These are phyloP conservation scores for Abrus precatorius DNA, from an alignment of 306 rosid genomes.

Conservation along the genomic window DNA sequence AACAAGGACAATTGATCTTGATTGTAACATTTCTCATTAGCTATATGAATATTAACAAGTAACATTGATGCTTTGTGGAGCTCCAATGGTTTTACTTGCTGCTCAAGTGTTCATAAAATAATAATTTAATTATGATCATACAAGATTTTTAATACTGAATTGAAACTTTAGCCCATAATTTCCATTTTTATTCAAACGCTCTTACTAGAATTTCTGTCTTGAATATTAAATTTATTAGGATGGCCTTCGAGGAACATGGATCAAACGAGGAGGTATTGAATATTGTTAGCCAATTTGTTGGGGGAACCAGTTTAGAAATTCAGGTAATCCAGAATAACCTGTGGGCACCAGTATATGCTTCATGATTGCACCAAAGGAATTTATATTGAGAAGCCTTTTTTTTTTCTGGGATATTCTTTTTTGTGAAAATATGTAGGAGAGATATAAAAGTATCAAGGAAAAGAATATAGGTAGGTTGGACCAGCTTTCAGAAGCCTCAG, in stretches of 20 bases:
- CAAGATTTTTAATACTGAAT: conserved; percentile 23
- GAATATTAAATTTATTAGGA: conserved; percentile 65
- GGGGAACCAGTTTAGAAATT: conserved; percentile 72
- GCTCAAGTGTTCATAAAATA: conserved; percentile 23
- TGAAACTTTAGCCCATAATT: conserved; percentile 31
- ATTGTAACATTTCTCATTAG: conserved; percentile 35
- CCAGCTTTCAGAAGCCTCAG: conserved; percentile 55
- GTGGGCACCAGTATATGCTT: conserved; percentile 35
- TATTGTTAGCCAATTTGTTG: conserved; percentile 77
- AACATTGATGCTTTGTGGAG: conserved; percentile 32
- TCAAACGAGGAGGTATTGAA: conserved; percentile 72
- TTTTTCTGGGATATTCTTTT: conserved; percentile 37
- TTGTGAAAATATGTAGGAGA: conserved; percentile 66
- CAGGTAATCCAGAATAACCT: conserved; percentile 67
- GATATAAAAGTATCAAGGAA: conserved; percentile 74
- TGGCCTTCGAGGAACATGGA: conserved; percentile 87
- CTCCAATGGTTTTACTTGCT: conserved; percentile 8
- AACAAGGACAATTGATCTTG: conserved; percentile 17
- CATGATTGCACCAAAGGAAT: conserved; percentile 36
- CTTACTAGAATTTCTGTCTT: conserved; percentile 40
- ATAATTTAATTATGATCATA: conserved; percentile 22
- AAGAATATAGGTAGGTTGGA: conserved; percentile 55
- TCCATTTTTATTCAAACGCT: conserved; percentile 31
- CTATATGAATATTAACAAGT: conserved; percentile 27
- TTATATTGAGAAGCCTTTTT: conserved; percentile 32